Evolutionary conservation across 129 eudicot species (phyloP).

Genomic region (Silybum marianum): DNA sequence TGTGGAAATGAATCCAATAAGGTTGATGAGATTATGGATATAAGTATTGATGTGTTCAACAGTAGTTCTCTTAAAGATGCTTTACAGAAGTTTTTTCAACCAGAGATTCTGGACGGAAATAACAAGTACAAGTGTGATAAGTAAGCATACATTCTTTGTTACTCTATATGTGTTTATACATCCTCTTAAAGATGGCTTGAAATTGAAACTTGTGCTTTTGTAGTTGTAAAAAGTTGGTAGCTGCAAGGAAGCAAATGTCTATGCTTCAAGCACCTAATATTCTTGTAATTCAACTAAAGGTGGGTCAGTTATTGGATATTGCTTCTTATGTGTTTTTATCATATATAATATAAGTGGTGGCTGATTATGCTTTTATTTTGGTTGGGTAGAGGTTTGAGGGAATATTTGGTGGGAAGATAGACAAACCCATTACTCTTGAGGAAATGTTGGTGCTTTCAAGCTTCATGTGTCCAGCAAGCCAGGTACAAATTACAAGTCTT

Average conservation of each 20-base stretch:
- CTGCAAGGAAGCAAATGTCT: constrained; percentile 96
- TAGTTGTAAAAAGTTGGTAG: constrained; percentile 86
- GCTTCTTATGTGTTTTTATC: background rate
- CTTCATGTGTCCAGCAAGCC: constrained; percentile 85
- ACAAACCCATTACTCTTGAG: constrained; percentile 77
- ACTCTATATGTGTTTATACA: background rate
- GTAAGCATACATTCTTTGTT: constrained; percentile 42
- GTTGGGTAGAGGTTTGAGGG: constrained; percentile 86
- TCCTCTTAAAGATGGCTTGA: constrained; percentile 10
- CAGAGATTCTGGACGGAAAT: constrained; percentile 88
- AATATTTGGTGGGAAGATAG: constrained; percentile 79
- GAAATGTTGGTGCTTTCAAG: constrained; percentile 81
- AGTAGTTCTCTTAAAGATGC: constrained; percentile 70
- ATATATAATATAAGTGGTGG: background rate
- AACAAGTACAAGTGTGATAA: constrained; percentile 94
- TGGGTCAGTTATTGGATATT: constrained; percentile 17
- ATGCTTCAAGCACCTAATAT: constrained; percentile 90
- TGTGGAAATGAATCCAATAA: constrained; percentile 92
- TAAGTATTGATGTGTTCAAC: constrained; percentile 74
- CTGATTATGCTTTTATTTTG: constrained; percentile 22
- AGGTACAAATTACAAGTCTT: constrained; percentile 47
- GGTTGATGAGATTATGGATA: constrained; percentile 97
- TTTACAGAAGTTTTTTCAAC: constrained; percentile 79
- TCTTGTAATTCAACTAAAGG: constrained; percentile 95
- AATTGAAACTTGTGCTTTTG: constrained; percentile 37